Evolutionary conservation across 805 yeast species (phyloP), one percentile per base, ranked within the genome.

Genomic region (Dipodascus geniculatus): DNA sequence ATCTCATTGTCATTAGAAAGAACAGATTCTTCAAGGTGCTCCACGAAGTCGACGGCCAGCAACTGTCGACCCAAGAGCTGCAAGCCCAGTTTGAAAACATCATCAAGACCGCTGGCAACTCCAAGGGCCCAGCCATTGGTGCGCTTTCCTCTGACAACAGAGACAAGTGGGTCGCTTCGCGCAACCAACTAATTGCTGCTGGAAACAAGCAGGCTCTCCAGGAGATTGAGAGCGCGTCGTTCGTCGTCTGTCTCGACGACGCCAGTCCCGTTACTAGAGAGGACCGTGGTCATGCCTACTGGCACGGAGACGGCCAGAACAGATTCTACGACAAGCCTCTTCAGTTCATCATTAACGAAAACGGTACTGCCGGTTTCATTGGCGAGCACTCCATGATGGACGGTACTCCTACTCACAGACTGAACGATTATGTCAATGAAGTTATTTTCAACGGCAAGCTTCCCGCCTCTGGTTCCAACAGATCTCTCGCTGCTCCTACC

Each of bases 361-460:
- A 88, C 68, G 96, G 93, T 56, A 76, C 81, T 58, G 87, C 96
- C 4, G 98, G 97, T 0, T 91, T 90, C 73, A 71, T 89, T 65
- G 97, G 96, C 57, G 99, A 91, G 73, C 99, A 91, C 74, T 88
- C 97, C 22, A 85, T 81, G 74, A 91, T 91, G 98, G 99, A 91
- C 69, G 99, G 98, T 57, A 87, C 96, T 8, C 96, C 97, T 65
- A 91, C 96, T 28, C 80, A 87, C 63, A 82, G 88, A 59, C 72
- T 91, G 72, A 91, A 91, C 68, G 88, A 88, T 70, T 82, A 75
- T 64, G 75, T 91, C 42, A 75, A 81, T 58, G 75, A 75, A 52
- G 77, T 80, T 60, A 69, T 90, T 54, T 57, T 68, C 54, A 75
- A 78, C 63, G 66, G 79, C 63, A 71, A 79, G 61, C 67, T 68